Evolutionary conservation across 345 rosid genomes (phyloP).

Genomic region (Carallia brachiata): DNA sequence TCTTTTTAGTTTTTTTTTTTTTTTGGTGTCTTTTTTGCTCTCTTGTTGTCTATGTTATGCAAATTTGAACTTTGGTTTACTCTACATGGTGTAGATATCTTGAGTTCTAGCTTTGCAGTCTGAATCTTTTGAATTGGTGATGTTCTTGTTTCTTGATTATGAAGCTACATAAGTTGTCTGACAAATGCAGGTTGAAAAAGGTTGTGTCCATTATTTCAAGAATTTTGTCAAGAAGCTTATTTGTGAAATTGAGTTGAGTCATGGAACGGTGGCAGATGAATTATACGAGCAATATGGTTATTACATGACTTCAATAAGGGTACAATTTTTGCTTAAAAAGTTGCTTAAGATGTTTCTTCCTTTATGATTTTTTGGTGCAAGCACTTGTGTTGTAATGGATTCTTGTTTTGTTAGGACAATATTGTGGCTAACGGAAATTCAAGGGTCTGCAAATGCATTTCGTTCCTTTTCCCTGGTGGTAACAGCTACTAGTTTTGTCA

Average conservation of each 20-base stretch:
- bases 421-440: constrained; percentile 33
- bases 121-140: neutral
- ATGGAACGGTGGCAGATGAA: constrained; percentile 55
- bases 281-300: constrained; percentile 57
- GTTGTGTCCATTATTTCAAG: constrained; percentile 48
- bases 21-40: no score
- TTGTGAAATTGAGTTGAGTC: constrained; percentile 56
- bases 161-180: constrained; percentile 21
- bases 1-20: no score
- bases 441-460: constrained; percentile 59
- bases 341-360: neutral
- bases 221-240: constrained; percentile 71
- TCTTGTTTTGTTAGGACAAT: constrained; percentile 39
- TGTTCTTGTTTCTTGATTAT: neutral
- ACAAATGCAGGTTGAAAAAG: constrained; percentile 42
- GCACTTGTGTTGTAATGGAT: neutral
- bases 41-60: no score
- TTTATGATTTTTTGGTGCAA: constrained; percentile 2
- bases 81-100: no score
- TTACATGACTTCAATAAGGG: constrained; percentile 63
- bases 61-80: no score
- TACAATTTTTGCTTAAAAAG: constrained; percentile 13
- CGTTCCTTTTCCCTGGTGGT: constrained; percentile 79
- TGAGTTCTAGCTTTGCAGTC: neutral
- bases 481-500: constrained; percentile 13